Conservation (phyloP, 768 basidiomycete genomes). For the Trametes punicea region DNA sequence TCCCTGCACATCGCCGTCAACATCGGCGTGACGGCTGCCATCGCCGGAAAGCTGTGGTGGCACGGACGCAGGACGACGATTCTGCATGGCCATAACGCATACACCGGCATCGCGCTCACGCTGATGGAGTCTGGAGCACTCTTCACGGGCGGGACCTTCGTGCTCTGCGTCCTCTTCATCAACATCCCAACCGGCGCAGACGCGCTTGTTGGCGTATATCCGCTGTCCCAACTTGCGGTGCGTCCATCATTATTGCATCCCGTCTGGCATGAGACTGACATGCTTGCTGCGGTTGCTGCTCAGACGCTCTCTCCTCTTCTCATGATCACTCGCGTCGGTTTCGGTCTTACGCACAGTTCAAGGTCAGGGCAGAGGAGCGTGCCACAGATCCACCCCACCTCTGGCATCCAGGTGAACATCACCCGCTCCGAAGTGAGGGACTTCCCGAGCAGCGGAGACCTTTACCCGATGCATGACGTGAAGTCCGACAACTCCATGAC, state of each 20-base stretch:
- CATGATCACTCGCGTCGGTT: background rate
- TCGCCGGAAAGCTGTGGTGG: background rate
- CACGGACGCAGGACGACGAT: background rate
- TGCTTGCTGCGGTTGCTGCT: background rate
- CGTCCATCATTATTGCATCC: background rate
- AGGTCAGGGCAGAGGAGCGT: no score
- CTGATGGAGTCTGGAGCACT: constrained; percentile 7
- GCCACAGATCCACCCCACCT: no score
- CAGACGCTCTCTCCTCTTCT: constrained; percentile 1
- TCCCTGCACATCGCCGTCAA: constrained; percentile 4
- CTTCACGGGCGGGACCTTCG: constrained; percentile 2
- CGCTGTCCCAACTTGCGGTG: constrained; percentile 4
- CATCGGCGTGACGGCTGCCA: constrained; percentile 1
- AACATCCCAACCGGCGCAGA: background rate
- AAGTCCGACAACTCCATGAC: background rate
- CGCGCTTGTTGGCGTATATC: constrained; percentile 1
- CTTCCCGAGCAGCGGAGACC: background rate
- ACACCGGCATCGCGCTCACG: background rate
- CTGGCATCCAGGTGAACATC: background rate
- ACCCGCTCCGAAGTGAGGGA: background rate
- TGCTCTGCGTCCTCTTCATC: constrained; percentile 1
- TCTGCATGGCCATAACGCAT: constrained; percentile 2
- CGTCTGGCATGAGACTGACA: background rate
- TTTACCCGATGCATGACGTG: background rate
- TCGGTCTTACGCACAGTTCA: background rate